Evolutionary conservation across 1,284 basidiomycete species (phyloP).

Genomic region (Tausonia pullulans): DNA sequence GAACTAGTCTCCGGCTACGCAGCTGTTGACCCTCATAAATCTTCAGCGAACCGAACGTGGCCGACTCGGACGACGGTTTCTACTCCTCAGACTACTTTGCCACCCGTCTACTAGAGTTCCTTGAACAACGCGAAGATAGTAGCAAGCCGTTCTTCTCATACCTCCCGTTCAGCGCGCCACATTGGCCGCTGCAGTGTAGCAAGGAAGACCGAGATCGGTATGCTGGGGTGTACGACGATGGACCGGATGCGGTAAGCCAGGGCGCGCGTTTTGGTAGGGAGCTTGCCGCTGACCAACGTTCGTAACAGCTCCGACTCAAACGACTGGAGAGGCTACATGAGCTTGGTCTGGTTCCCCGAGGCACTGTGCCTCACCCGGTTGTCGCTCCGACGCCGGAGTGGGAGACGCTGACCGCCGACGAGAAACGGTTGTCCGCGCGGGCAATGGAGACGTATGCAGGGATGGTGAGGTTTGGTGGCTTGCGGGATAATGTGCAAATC

Average conservation of each 20-base stretch:
- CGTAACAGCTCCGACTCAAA: conserved; percentile 18
- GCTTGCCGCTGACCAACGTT: too few species aligned
- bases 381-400: conserved; percentile 17
- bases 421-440: conserved; percentile 11
- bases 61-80: too few species aligned
- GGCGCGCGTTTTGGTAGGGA: too few species aligned
- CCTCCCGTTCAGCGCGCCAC: conserved; percentile 6
- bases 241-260: conserved; percentile 20
- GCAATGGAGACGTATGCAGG: conserved; percentile 21
- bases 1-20: too few species aligned
- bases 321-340: conserved; percentile 24
- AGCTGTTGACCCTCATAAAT: too few species aligned
- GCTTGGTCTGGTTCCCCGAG: conserved; percentile 22
- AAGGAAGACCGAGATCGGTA: conserved; percentile 24
- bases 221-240: conserved; percentile 26
- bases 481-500: too few species aligned
- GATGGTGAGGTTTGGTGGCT: conserved; percentile 8
- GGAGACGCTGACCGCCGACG: conserved; percentile 14
- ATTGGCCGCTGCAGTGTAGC: conserved; percentile 23
- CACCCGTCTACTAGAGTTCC: background rate
- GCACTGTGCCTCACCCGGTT: conserved; percentile 21
- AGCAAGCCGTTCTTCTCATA: background rate
- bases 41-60: too few species aligned
- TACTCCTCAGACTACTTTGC: too few species aligned
- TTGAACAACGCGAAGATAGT: background rate